phyloP scores from a whole-genome alignment of 1,284 basidiomycete species.

The Cutaneotrichosporon sp. region DNA sequence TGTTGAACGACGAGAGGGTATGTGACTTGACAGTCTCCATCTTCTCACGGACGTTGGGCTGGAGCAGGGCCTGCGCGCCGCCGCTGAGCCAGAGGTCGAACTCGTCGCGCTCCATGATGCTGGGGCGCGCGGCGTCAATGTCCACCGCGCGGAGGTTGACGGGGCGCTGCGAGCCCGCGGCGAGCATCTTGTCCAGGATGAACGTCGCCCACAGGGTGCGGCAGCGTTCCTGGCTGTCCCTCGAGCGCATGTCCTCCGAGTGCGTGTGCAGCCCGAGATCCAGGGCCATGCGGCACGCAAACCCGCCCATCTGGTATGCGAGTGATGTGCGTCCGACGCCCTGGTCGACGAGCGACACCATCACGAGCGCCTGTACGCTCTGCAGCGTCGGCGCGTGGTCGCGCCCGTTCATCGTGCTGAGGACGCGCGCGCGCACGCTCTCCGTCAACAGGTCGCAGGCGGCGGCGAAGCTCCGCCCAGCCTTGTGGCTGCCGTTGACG shows the following conservation, averaged over 20 bases:
- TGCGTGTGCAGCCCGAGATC: constrained; percentile 20
- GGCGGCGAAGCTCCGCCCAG: constrained; percentile 9
- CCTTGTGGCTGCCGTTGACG: constrained; percentile 7
- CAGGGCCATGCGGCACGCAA: constrained; percentile 22
- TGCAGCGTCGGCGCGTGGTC: constrained; percentile 13
- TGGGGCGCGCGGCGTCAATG: constrained; percentile 21
- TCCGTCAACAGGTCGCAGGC: constrained; percentile 20
- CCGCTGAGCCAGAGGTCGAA: constrained; percentile 26
- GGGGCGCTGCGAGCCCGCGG: constrained; percentile 17
- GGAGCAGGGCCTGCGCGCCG: constrained; percentile 14
- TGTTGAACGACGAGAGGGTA: constrained; percentile 18
- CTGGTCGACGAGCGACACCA: constrained; percentile 18
- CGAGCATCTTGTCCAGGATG: constrained; percentile 24
- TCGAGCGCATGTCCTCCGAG: background rate
- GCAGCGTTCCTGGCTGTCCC: constrained; percentile 16
- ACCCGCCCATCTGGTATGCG: constrained; percentile 23
- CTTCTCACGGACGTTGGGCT: constrained; percentile 9
- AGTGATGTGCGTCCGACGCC: constrained; percentile 19
- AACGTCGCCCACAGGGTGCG: constrained; percentile 23
- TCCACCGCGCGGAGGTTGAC: constrained; percentile 15
- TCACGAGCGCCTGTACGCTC: constrained; percentile 18
- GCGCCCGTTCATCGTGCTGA: constrained; percentile 8
- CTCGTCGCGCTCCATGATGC: constrained; percentile 26
- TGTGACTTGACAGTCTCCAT: constrained; percentile 25
- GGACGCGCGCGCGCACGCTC: constrained; percentile 19